Evolutionary conservation across 208 protist species (phyloP), one percentile per base, ranked within the genome.

Genomic region (Balamuthia mandrillaris): DNA sequence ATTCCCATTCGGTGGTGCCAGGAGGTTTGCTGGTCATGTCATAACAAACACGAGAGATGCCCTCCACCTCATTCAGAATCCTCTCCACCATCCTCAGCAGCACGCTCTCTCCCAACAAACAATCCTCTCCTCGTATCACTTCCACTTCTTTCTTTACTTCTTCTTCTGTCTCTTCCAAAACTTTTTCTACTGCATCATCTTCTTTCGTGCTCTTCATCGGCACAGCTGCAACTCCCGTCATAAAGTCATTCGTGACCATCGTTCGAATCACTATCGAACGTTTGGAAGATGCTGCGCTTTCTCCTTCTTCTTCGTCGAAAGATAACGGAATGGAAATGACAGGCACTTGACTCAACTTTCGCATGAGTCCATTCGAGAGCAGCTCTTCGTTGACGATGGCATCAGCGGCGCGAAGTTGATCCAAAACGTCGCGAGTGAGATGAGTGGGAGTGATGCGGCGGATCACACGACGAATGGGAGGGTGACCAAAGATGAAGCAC

Each of bases 1-100:
- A 99, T 86, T 98, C 96, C 94, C 95, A 98, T 87, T 99, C 97
- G n/a, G 96, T 98, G n/a, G 97, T 99, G 72, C 96, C 97, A 0
- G 98, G 98, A 16, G 98, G 98, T 88, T 99, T 99, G 44, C 94
- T 86, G 14, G 97, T 98, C 35, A 98, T 68, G 87, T 99, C 98
- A 82, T 97, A 98, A 85, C 97, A 88, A 3, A 98, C 95, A 31
- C 95, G 93, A 1, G 93, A 90, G 1, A 98, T 92, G 77, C 96
- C 96, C 10, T 86, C 66, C 3, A 98, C 86, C 60, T 70, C 33
- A 14, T 24, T 29, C 37, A 88, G 49, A n/a, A 90, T 56, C 39
- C 93, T 10, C 5, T 47, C 44, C 16, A 95, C 92, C 70, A 98
- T 97, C 45, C 96, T 91, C 18, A 94, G 51, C 29, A 98, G 51